Percentiles rank a stretch among this genome's conserved stretches.
phyloP scores from a whole-genome alignment of 371 early-diverging fungal genomes.

The Mortierella sp. region DNA sequence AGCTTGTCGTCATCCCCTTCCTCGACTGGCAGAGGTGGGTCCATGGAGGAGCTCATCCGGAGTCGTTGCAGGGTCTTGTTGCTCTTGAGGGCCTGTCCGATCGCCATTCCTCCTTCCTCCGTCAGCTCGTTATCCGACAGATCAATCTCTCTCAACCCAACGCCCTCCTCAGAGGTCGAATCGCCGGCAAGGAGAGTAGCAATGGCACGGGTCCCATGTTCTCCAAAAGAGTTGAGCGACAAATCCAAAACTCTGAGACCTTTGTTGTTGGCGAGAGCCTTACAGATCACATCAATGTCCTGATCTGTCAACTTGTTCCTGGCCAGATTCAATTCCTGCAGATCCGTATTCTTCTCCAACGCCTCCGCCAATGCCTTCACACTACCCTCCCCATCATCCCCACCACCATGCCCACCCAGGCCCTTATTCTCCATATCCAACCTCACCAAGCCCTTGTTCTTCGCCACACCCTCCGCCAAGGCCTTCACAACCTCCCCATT shows the following conservation, averaged over 20 bases:
- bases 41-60: slow-evolving; percentile 62
- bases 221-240: slow-evolving; percentile 61
- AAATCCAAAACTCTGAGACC: slow-evolving; percentile 60
- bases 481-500: slow-evolving; percentile 45
- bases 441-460: slow-evolving; percentile 63
- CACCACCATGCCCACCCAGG: slow-evolving; percentile 30
- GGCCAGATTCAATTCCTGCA: slow-evolving; percentile 62
- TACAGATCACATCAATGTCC: slow-evolving; percentile 49
- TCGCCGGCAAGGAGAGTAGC: slow-evolving; percentile 36
- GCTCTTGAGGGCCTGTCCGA: slow-evolving; percentile 58
- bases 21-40: slow-evolving; percentile 49
- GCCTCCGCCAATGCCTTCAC: slow-evolving; percentile 27
- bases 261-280: slow-evolving; percentile 27
- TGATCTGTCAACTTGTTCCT: slow-evolving; percentile 65
- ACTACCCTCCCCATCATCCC: slow-evolving; percentile 12
- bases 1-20: slow-evolving; percentile 58
- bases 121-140: slow-evolving; percentile 69
- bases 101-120: slow-evolving; percentile 60
- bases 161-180: slow-evolving; percentile 1
- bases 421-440: slow-evolving; percentile 74
- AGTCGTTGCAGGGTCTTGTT: slow-evolving; percentile 59
- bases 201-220: slow-evolving; percentile 56
- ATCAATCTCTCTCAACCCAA: slow-evolving; percentile 62
- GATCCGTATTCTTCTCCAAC: slow-evolving; percentile 24
- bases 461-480: slow-evolving; percentile 66